Percentiles rank a stretch among this genome's conserved stretches.
Evolutionary conservation across 495 filamentous ascomycete genomes (phyloP).

Genomic region (Trichoderma asperelloides): DNA sequence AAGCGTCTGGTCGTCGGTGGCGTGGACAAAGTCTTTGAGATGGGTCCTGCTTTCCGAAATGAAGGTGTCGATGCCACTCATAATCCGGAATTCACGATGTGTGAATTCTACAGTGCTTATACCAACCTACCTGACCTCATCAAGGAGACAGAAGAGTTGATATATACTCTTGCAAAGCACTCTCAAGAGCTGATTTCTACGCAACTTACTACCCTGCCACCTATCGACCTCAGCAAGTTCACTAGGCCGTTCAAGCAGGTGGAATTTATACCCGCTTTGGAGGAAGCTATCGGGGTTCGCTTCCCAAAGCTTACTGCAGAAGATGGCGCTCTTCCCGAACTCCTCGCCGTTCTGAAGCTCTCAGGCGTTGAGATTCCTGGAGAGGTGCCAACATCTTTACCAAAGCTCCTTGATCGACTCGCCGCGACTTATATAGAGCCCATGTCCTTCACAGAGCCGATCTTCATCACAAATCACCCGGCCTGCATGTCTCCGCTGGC

Average conservation of each 20-base stretch:
- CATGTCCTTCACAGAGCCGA: constrained; percentile 55
- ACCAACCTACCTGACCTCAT: constrained; percentile 72
- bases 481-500: constrained; percentile 85
- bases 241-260: constrained; percentile 49
- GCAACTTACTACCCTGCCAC: constrained; percentile 38
- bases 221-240: constrained; percentile 35
- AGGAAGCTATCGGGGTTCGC: constrained; percentile 49
- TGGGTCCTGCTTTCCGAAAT: constrained; percentile 87
- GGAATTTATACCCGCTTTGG: constrained; percentile 75
- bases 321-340: constrained; percentile 41
- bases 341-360: constrained; percentile 46
- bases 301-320: constrained; percentile 59
- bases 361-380: constrained; percentile 39
- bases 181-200: constrained; percentile 40
- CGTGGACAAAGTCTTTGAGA: constrained; percentile 84
- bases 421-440: constrained; percentile 64
- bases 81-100: constrained; percentile 96
- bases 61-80: constrained; percentile 95
- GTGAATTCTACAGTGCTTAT: constrained; percentile 91
- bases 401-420: constrained; percentile 80
- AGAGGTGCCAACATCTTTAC: constrained; percentile 52
- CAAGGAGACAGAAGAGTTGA: constrained; percentile 53
- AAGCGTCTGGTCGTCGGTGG: constrained; percentile 96
- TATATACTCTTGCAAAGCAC: constrained; percentile 48
- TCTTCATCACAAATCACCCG: constrained; percentile 87